phyloP scores from a whole-genome alignment of 2,329 filamentous ascomycete species.

The Epichloe gansuensis region DNA sequence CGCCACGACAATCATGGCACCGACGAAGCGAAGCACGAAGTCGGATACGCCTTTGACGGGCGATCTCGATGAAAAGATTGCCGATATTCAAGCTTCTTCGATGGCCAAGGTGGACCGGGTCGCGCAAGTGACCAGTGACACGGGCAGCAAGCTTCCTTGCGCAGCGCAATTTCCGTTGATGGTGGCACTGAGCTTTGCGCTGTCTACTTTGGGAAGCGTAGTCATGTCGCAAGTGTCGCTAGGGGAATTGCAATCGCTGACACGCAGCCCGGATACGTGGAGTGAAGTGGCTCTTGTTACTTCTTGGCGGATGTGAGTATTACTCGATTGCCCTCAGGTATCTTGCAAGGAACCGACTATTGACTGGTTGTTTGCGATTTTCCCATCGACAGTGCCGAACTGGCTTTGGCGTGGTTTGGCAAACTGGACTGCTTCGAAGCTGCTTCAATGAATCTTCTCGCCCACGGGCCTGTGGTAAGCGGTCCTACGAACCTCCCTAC shows the following conservation, averaged over 20 bases:
- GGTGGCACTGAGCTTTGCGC: constrained; percentile 41
- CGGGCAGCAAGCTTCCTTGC: constrained; percentile 25
- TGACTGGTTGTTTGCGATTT: not conserved
- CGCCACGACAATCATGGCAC: constrained; percentile 7
- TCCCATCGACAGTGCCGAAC: constrained; percentile 41
- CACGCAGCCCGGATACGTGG: constrained; percentile 50
- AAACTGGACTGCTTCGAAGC: constrained; percentile 64
- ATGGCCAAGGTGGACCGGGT: constrained; percentile 9
- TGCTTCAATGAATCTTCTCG: constrained; percentile 53
- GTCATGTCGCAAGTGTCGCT: constrained; percentile 46
- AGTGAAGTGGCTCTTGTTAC: constrained; percentile 44
- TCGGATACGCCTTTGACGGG: constrained; percentile 7
- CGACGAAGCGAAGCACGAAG: constrained; percentile 14
- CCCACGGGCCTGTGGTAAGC: constrained; percentile 56
- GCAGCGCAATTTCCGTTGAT: constrained; percentile 40
- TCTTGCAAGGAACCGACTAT: constrained; percentile 5
- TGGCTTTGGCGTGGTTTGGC: constrained; percentile 61
- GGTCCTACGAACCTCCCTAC: not conserved
- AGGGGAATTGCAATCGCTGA: constrained; percentile 55
- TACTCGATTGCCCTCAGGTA: not conserved
- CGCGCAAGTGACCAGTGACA: not conserved
- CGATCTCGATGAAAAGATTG: not conserved
- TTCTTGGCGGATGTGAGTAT: constrained; percentile 43
- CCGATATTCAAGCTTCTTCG: not conserved
- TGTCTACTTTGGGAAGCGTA: constrained; percentile 54